phyloP scores from a whole-genome alignment of 352 stramenopile species.

The Phytophthora capsici region DNA sequence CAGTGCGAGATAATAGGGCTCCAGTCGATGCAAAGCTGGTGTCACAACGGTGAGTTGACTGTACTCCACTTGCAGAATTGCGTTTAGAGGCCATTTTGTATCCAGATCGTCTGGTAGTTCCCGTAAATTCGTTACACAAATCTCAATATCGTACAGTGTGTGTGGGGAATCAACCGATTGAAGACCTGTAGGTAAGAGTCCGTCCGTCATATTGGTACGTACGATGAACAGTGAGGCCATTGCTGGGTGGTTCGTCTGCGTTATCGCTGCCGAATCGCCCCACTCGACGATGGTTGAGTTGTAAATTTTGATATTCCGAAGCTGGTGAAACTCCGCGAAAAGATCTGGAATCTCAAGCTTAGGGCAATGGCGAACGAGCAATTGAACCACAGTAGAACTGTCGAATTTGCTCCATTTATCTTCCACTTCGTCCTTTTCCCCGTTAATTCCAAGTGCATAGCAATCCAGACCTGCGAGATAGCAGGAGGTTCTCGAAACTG shows the following conservation, averaged over 20 bases:
- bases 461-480: conserved; percentile 44
- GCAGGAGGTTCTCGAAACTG: conserved; percentile 34
- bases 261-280: conserved; percentile 30
- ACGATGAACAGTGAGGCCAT: conserved; percentile 42
- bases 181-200: conserved; percentile 37
- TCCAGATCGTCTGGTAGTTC: conserved; percentile 42
- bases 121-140: conserved; percentile 47
- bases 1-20: conserved; percentile 32
- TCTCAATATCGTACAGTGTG: conserved; percentile 42
- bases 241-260: conserved; percentile 17
- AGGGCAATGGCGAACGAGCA: conserved; percentile 47
- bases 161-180: conserved; percentile 42
- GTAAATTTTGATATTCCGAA: conserved; percentile 48
- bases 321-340: conserved; percentile 29
- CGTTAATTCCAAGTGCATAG: conserved; percentile 16
- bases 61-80: conserved; percentile 36
- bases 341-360: conserved; percentile 31
- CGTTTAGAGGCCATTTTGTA: conserved; percentile 34
- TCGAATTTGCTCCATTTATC: conserved; percentile 36
- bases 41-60: conserved; percentile 22
- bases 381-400: conserved; percentile 24
- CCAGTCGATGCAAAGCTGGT: conserved; percentile 15
- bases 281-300: conserved; percentile 46
- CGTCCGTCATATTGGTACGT: conserved; percentile 42
- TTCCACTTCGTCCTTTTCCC: conserved; percentile 18